Conservation (phyloP, 768 basidiomycete genomes). For the Tulasnella sp. region DNA sequence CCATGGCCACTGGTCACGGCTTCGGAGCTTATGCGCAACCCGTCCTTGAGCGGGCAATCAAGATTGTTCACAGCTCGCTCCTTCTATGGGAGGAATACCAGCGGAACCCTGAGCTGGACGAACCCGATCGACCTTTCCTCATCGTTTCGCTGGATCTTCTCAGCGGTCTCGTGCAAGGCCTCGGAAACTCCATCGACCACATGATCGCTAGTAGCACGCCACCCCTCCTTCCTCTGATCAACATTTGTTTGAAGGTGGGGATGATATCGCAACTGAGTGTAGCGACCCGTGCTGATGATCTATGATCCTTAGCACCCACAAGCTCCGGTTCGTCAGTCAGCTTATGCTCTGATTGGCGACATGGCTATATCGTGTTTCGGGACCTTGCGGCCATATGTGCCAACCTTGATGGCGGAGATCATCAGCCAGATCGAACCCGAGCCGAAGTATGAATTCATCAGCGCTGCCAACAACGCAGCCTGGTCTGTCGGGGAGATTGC, state of each 20-base stretch:
- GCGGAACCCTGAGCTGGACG: slow-evolving; percentile 81
- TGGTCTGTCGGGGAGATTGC: slow-evolving; percentile 99
- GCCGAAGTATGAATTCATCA: slow-evolving; percentile 87
- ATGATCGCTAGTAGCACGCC: slow-evolving; percentile 63
- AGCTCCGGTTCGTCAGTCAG: slow-evolving; percentile 89
- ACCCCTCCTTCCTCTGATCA: slow-evolving; percentile 68
- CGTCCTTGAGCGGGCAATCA: slow-evolving; percentile 84
- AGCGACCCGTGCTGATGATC: slow-evolving; percentile 4
- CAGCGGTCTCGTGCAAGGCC: slow-evolving; percentile 89
- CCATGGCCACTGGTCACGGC: slow-evolving; percentile 85
- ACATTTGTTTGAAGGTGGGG: slow-evolving; percentile 67
- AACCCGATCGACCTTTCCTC: slow-evolving; percentile 94
- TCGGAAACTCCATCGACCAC: slow-evolving; percentile 66
- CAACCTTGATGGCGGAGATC: slow-evolving; percentile 82
- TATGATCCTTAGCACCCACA: slow-evolving; percentile 57
- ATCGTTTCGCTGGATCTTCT: slow-evolving; percentile 96
- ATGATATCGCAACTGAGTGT: not conserved
- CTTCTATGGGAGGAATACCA: slow-evolving; percentile 80
- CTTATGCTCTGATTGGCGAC: slow-evolving; percentile 97
- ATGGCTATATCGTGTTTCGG: slow-evolving; percentile 93
- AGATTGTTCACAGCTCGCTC: slow-evolving; percentile 72
- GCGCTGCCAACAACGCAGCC: slow-evolving; percentile 96
- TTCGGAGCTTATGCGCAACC: slow-evolving; percentile 84
- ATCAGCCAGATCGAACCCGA: slow-evolving; percentile 85
- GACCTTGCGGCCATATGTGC: slow-evolving; percentile 73